Percentiles rank a stretch among this genome's conserved stretches.
Conservation (phyloP, 352 stramenopile species). For the Pythium insidiosum region DNA sequence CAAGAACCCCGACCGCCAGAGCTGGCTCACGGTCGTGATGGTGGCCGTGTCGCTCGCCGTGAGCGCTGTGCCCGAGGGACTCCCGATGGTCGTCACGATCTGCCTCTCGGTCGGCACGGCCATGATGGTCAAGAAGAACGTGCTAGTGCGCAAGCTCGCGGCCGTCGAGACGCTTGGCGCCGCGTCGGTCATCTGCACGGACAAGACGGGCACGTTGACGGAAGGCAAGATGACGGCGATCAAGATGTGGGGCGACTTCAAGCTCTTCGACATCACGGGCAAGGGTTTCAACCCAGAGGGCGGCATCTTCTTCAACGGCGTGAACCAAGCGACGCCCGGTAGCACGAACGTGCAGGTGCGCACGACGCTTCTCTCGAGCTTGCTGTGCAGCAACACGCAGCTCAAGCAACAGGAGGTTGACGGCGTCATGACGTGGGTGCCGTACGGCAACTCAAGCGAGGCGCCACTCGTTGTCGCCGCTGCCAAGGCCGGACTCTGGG, state of each 20-base stretch:
- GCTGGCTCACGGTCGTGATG: slow-evolving; percentile 92
- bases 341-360: slow-evolving; percentile 45
- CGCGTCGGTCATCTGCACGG: slow-evolving; percentile 88
- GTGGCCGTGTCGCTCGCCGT: slow-evolving; percentile 87
- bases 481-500: slow-evolving; percentile 56
- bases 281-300: slow-evolving; percentile 56
- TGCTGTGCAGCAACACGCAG: slow-evolving; percentile 73
- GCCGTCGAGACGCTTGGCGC: slow-evolving; percentile 82
- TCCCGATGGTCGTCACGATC: slow-evolving; percentile 81
- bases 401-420: slow-evolving; percentile 55
- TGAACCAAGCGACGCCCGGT: slow-evolving; percentile 25
- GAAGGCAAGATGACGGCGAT: slow-evolving; percentile 80
- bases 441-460: slow-evolving; percentile 66
- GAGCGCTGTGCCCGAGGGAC: slow-evolving; percentile 68
- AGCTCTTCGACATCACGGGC: slow-evolving; percentile 54
- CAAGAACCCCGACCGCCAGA: slow-evolving; percentile 63
- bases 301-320: slow-evolving; percentile 33
- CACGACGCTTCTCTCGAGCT: slow-evolving; percentile 43
- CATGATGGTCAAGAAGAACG: slow-evolving; percentile 70
- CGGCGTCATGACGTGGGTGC: slow-evolving; percentile 35
- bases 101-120: slow-evolving; percentile 63
- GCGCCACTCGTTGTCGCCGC: slow-evolving; percentile 65
- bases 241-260: slow-evolving; percentile 69
- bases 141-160: slow-evolving; percentile 81
- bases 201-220: slow-evolving; percentile 95